These are phyloP conservation scores for Pterulicium gracile DNA, from an alignment of 1,284 basidiomycete species.

Conservation along the genomic window DNA sequence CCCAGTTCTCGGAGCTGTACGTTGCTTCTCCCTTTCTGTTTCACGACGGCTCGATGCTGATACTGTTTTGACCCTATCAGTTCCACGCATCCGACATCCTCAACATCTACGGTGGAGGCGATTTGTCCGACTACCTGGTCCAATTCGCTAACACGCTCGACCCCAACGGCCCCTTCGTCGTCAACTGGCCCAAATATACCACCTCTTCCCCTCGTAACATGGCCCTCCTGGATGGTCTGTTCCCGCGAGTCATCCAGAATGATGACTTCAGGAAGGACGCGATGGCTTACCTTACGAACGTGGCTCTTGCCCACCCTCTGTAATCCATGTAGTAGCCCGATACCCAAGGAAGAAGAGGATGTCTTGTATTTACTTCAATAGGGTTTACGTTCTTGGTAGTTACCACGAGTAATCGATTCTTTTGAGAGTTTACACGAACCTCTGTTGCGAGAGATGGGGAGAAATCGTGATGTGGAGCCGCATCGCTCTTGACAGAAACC, in stretches of 20 bases:
- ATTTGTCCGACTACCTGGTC: conserved; percentile 29
- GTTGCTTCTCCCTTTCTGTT: conserved; percentile 9
- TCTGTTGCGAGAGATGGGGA: too few relatives aligned
- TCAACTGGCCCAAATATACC: conserved; percentile 41
- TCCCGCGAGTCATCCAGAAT: conserved; percentile 19
- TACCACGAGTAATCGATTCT: too few relatives aligned
- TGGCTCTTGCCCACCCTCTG: conserved; percentile 27
- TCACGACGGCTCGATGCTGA: conserved; percentile 10
- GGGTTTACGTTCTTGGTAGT: too few relatives aligned
- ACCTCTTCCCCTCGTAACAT: conserved; percentile 26
- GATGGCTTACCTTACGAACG: conserved; percentile 27
- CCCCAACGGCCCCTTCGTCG: conserved; percentile 30
- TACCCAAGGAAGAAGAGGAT: not conserved
- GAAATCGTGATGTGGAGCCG: too few relatives aligned
- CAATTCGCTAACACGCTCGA: conserved; percentile 31
- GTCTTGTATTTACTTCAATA: too few relatives aligned
- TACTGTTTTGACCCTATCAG: conserved; percentile 8
- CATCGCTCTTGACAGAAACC: too few relatives aligned
- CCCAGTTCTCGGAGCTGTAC: conserved; percentile 33
- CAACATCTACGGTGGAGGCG: conserved; percentile 25
- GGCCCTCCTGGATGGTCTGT: conserved; percentile 31
- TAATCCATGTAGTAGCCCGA: conserved; percentile 11
- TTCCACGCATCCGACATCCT: conserved; percentile 29
- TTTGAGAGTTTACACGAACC: too few relatives aligned
- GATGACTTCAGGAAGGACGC: conserved; percentile 33